Evolutionary conservation across 1,139 yeast species (phyloP).

Genomic region (Suhomyces bribrorum): DNA sequence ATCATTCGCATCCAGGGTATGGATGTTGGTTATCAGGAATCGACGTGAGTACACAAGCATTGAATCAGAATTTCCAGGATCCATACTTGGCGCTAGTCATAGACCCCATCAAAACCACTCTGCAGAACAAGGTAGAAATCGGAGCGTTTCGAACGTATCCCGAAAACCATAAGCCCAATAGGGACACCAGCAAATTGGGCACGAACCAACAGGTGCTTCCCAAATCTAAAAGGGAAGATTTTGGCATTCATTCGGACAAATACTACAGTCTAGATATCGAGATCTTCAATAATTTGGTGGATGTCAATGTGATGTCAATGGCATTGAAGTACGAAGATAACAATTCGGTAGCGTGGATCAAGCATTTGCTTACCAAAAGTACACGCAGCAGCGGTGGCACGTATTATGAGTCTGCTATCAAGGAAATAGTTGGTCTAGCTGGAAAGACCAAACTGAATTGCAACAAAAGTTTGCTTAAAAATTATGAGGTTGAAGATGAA

Average conservation of each 20-base stretch:
- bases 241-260: constrained; percentile 68
- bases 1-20: constrained; percentile 96
- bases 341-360: constrained; percentile 18
- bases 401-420: neutral
- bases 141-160: constrained; percentile 91
- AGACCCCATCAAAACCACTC: constrained; percentile 73
- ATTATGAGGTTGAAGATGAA: constrained; percentile 16
- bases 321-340: constrained; percentile 16
- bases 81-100: constrained; percentile 88
- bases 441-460: constrained; percentile 2
- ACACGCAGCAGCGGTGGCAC: neutral
- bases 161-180: constrained; percentile 28
- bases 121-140: constrained; percentile 72
- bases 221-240: constrained; percentile 54
- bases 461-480: constrained; percentile 12
- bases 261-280: constrained; percentile 73
- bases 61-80: constrained; percentile 87
- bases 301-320: constrained; percentile 36
- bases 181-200: constrained; percentile 3
- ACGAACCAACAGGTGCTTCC: constrained; percentile 33
- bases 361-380: constrained; percentile 10
- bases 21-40: constrained; percentile 94
- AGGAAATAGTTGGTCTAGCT: neutral
- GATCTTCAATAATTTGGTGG: constrained; percentile 60
- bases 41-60: constrained; percentile 82